Evolutionary conservation across 2,329 filamentous ascomycete genomes (phyloP).

Genomic region (Emydomyces testavorans): DNA sequence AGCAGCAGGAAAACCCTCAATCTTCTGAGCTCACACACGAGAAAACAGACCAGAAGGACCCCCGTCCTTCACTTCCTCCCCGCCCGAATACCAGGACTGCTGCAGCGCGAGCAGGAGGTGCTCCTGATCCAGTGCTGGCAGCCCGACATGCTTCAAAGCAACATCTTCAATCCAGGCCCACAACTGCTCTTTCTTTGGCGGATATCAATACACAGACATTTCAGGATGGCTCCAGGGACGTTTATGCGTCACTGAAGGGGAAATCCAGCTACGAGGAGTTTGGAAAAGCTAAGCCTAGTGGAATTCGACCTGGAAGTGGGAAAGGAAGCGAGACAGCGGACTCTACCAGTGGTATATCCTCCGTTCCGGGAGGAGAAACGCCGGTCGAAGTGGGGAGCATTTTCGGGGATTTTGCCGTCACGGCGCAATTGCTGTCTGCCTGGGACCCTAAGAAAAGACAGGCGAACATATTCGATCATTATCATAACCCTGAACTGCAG

Average conservation of each 20-base stretch:
- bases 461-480: slow-evolving; percentile 25
- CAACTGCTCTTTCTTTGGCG: slow-evolving; percentile 71
- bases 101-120: slow-evolving; percentile 24
- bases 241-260: slow-evolving; percentile 41
- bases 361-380: slow-evolving; percentile 45
- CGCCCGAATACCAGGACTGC: slow-evolving; percentile 25
- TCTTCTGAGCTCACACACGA: neutral
- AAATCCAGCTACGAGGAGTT: slow-evolving; percentile 23
- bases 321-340: slow-evolving; percentile 42
- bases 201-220: slow-evolving; percentile 69
- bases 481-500: slow-evolving; percentile 27
- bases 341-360: slow-evolving; percentile 41
- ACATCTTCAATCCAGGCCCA: slow-evolving; percentile 52
- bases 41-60: neutral
- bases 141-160: slow-evolving; percentile 27
- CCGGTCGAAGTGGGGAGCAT: slow-evolving; percentile 68
- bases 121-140: slow-evolving; percentile 23
- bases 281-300: slow-evolving; percentile 27
- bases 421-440: neutral
- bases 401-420: slow-evolving; percentile 53
- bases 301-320: slow-evolving; percentile 35
- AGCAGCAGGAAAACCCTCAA: neutral
- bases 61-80: slow-evolving; percentile 9
- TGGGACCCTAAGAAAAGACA: slow-evolving; percentile 16
- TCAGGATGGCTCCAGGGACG: slow-evolving; percentile 56